Evolutionary conservation across 1,284 basidiomycete genomes (phyloP).

Genomic region (Mycena sp.): DNA sequence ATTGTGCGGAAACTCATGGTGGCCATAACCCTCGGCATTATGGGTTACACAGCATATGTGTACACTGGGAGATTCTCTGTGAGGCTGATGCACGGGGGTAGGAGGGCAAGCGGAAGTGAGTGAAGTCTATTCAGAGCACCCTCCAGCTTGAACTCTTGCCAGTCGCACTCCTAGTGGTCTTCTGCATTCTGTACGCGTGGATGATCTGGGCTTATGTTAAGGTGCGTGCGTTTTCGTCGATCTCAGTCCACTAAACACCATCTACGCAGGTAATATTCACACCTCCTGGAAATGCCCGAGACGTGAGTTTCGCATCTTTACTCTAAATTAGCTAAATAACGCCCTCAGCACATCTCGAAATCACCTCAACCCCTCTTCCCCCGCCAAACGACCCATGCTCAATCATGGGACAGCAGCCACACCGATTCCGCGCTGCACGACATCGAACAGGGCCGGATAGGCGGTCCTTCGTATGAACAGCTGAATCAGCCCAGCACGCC

Average conservation of each 20-base stretch:
- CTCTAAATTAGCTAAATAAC: background rate
- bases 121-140: background rate
- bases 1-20: slow-evolving; percentile 68
- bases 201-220: slow-evolving; percentile 77
- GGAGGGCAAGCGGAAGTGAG: too few species aligned
- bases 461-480: slow-evolving; percentile 52
- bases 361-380: slow-evolving; percentile 25
- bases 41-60: slow-evolving; percentile 74
- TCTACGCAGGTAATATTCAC: slow-evolving; percentile 62
- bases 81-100: slow-evolving; percentile 57
- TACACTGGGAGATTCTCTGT: slow-evolving; percentile 74
- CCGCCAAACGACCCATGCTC: background rate
- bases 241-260: background rate
- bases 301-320: slow-evolving; percentile 57
- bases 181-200: slow-evolving; percentile 66
- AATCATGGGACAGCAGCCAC: background rate
- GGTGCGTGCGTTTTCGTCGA: slow-evolving; percentile 49
- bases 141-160: background rate
- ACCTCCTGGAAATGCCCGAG: slow-evolving; percentile 73
- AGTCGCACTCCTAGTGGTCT: slow-evolving; percentile 21
- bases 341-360: slow-evolving; percentile 17
- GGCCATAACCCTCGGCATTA: slow-evolving; percentile 59
- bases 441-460: slow-evolving; percentile 38
- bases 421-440: slow-evolving; percentile 9
- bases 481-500: background rate